Percentiles rank a stretch among this genome's conserved stretches.
These are phyloP conservation scores for Pseudogymnoascus verrucosus DNA, from an alignment of 2,329 filamentous ascomycete species.

Conservation along the genomic window DNA sequence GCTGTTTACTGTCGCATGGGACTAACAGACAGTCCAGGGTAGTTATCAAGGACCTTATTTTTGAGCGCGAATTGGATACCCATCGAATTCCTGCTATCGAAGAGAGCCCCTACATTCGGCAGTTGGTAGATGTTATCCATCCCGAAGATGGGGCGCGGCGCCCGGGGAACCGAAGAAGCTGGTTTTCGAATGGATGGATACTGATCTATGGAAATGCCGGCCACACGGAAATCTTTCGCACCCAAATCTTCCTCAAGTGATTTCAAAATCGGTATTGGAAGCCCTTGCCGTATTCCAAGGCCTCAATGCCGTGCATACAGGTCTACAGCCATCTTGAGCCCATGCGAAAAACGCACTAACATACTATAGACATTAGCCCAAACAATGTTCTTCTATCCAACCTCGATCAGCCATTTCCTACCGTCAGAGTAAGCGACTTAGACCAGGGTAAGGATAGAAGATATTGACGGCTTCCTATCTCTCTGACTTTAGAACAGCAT, in stretches of 20 bases:
- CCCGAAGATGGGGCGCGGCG: not conserved
- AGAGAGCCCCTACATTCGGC: not conserved
- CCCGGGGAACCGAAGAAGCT: not conserved
- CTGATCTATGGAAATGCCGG: not conserved
- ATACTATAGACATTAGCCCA: slow-evolving; percentile 16
- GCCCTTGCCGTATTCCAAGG: not conserved
- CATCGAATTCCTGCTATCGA: not conserved
- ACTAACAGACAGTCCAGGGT: not conserved
- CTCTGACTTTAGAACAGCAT: not conserved
- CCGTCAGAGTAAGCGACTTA: slow-evolving; percentile 19
- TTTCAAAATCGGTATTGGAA: not conserved
- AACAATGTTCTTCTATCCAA: slow-evolving; percentile 20
- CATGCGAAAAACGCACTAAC: not conserved
- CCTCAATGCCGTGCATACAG: slow-evolving; percentile 7
- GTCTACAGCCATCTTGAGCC: not conserved
- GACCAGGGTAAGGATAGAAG: slow-evolving; percentile 14
- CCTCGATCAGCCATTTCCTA: slow-evolving; percentile 13
- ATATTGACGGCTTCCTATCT: not conserved
- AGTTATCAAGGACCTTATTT: not conserved
- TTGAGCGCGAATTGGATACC: not conserved
- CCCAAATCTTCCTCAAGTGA: not conserved
- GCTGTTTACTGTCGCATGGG: not conserved
- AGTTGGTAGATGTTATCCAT: not conserved
- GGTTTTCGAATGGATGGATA: not conserved
- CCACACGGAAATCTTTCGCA: not conserved